Base-by-base conservation (phyloP, 345 rosid species). In the Geranium brycei region DNA sequence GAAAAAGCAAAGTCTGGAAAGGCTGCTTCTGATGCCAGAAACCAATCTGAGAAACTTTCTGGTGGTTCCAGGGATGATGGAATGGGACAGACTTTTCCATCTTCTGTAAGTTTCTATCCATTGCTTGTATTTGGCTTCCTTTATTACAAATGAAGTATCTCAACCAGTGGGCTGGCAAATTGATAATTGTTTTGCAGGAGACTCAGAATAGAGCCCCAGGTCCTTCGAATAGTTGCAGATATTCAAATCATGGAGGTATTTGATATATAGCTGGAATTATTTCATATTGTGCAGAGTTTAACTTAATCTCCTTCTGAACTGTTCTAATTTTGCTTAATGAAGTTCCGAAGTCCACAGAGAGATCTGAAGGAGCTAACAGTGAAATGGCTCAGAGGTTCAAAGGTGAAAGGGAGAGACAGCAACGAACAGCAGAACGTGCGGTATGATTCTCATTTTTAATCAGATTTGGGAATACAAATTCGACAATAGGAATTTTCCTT, bases 1-100 rank as follows among this genome's bases (percentile, higher is more conserved):
- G 98, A 92, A 74, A 92, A 78, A 76, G 95, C 95, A 56, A 60
- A 85, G 83, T 84, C 89, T 4, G 82, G 80, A 67, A 85, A 79
- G 65, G 72, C 79, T 72, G 57, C 86, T 71, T 61, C 68, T 60
- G 72, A 78, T 63, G 60, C 77, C 67, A 87, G 75, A 73, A 71
- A 72, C 51, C 79, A 79, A 66, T 69, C 80, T 58, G 87, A 81
- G 62, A 83, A 81, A 69, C 75, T 68, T 61, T 72, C 82, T 68
- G 68, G 80, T 70, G 66, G 80, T 69, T 72, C 81, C 64, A 81
- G 77, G 68, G 90, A 83, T 65, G 17, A 57, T 60, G 73, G 72
- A 62, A 60, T 31, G 61, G 79, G 67, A 71, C 79, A 75, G 62
- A 73, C 64, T 71, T 69, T 64, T 64, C 66, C 81, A 70, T 71